Evolutionary conservation across 2,329 filamentous ascomycete species (phyloP).

Genomic region (Hypoxylon sp.): DNA sequence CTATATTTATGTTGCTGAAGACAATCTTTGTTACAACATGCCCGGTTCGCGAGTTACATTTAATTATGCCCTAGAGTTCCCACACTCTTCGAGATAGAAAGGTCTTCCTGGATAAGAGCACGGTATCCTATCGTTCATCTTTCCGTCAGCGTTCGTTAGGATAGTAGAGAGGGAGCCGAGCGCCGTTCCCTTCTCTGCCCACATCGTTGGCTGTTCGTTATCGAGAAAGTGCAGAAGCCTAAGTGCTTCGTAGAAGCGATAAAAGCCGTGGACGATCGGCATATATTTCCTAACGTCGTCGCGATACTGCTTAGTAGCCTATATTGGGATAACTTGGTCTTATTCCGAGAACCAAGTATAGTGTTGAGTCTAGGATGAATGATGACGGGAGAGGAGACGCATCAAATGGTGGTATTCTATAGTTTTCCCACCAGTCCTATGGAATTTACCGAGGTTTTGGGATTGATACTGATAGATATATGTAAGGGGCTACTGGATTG

Average conservation of each 20-base stretch:
- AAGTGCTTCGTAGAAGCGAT: conserved; percentile 42
- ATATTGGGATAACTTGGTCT: conserved; percentile 42
- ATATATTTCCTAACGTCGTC: conserved; percentile 26
- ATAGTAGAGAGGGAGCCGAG: conserved; percentile 19
- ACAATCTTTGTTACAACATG: neutral
- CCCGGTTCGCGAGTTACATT: too few species aligned
- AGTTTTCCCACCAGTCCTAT: conserved; percentile 43
- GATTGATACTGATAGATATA: conserved; percentile 15
- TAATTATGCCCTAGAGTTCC: conserved; percentile 15
- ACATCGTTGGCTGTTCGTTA: conserved; percentile 37
- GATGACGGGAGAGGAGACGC: conserved; percentile 11
- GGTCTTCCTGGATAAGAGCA: conserved; percentile 26
- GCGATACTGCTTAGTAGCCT: conserved; percentile 41
- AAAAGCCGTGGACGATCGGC: conserved; percentile 38
- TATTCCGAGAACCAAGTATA: conserved; percentile 16
- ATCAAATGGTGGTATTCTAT: conserved; percentile 62
- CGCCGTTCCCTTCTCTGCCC: conserved; percentile 43
- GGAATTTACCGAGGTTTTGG: conserved; percentile 39
- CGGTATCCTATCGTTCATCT: conserved; percentile 22
- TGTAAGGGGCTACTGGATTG: conserved; percentile 26
- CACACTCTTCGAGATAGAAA: conserved; percentile 16
- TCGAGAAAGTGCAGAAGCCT: conserved; percentile 44
- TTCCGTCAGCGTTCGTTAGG: conserved; percentile 17
- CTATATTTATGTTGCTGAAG: neutral
- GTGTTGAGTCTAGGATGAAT: conserved; percentile 1